phyloP scores from a whole-genome alignment of 179 eudicot species.

The Drosera spatulata region DNA sequence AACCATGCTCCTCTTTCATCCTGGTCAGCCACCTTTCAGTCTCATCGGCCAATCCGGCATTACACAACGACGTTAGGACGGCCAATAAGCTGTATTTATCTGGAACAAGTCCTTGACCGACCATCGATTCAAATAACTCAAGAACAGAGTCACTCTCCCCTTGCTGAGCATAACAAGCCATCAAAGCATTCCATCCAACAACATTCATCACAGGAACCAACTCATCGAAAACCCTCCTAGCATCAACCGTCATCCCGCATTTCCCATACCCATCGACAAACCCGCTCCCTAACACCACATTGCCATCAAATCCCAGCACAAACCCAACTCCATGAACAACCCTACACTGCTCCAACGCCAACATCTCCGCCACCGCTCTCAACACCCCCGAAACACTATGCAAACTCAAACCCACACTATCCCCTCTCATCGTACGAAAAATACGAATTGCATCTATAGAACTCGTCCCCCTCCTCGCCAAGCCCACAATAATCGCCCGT shows the following conservation, averaged over 20 bases:
- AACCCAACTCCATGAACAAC: conserved; percentile 44
- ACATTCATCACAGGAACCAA: conserved; percentile 21
- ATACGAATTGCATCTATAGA: conserved; percentile 34
- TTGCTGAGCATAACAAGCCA: conserved; percentile 56
- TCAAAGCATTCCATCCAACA: conserved; percentile 57
- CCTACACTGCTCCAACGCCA: conserved; percentile 53
- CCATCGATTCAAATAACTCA: conserved; percentile 30
- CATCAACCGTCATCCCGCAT: conserved; percentile 49
- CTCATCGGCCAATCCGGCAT: conserved; percentile 38
- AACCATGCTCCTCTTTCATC: conserved; percentile 25
- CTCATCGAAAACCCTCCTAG: conserved; percentile 45
- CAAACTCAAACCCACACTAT: conserved; percentile 24
- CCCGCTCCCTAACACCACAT: conserved; percentile 40
- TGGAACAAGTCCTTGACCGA: conserved; percentile 22
- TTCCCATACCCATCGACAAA: conserved; percentile 58
- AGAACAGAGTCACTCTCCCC: conserved; percentile 30
- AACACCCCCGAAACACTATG: conserved; percentile 52
- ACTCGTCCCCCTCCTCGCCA: conserved; percentile 31
- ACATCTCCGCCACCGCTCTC: conserved; percentile 31
- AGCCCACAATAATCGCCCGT: conserved; percentile 43
- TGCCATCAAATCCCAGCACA: conserved; percentile 25
- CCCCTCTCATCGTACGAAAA: conserved; percentile 40
- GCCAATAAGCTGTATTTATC: conserved; percentile 55
- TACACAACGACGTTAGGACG: conserved; percentile 36
- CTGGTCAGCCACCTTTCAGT: conserved; percentile 26